Base-by-base conservation (phyloP, 345 rosid species). In the Stellera chamaejasme region DNA sequence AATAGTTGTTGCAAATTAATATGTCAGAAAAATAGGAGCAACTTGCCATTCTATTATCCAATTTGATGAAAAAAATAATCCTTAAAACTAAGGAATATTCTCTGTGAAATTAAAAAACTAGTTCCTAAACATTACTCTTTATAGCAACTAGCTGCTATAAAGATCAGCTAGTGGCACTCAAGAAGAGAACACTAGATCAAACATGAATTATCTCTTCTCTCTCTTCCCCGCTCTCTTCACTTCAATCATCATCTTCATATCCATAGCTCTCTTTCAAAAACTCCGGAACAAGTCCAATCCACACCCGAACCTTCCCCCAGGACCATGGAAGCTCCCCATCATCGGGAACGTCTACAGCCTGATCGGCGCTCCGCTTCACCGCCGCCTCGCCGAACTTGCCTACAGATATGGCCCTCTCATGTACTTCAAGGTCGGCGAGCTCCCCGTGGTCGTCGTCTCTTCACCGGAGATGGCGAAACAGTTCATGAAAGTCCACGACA, bases 301-400 rank as follows among this genome's bases (percentile, higher is more conserved):
- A 19, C 23, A 19, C 23, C 11, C 23, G 12, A 60, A 50, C 32
- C 64, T 64, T 0, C 73, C 75, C 11, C 80, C 75, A 13, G 67
- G 77, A 10, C 77, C 75, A 36, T 26, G 26, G 23, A 72, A 69
- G 59, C 58, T 75, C 1, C 74, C 76, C 14, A 0, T 75, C 7
- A 59, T 72, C 6, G 74, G 72, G n/a, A 75, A 72, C 54, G 10
- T 76, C 36, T 74, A 66, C 53, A 60, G 66, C 13, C 52, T 76
- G 6, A 26, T 19, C 7, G 61, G 71, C n/a, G 44, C 69, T 2
- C 50, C 16, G 19, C 69, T 63, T 3, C 77, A 69, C n/a, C 67
- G 43, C 2, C 11, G 48, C 23, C 26, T 69, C 6, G 45, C 50
- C 27, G 57, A 76, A 27, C 58, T 76, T 52, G 65, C 77, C 13